These are phyloP conservation scores for Arthrobotrys conoides DNA, from an alignment of 2,329 filamentous ascomycete genomes.

Conservation along the genomic window DNA sequence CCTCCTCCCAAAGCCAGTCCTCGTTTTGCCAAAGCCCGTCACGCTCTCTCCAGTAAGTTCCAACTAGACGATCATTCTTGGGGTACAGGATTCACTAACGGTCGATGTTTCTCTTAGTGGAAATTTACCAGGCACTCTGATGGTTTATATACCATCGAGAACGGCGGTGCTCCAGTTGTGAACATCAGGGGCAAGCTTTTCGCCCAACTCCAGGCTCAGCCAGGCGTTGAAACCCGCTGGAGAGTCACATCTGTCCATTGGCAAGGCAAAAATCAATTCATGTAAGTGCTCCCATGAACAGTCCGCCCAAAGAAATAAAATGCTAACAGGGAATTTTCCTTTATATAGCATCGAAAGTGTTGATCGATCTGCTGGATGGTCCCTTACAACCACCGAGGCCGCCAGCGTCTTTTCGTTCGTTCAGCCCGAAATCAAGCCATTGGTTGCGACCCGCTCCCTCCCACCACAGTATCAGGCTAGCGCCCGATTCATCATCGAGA, in stretches of 20 bases:
- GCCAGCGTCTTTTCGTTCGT: conserved; percentile 35
- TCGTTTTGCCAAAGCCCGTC: conserved; percentile 26
- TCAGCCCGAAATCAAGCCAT: conserved; percentile 31
- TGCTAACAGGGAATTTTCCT: neutral
- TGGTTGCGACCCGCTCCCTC: conserved; percentile 40
- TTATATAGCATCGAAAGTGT: conserved; percentile 37
- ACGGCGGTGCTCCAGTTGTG: conserved; percentile 29
- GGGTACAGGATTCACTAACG: neutral
- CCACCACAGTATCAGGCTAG: conserved; percentile 37
- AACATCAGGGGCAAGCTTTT: conserved; percentile 25
- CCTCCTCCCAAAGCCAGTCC: conserved; percentile 48
- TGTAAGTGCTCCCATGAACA: conserved; percentile 20
- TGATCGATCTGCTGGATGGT: conserved; percentile 36
- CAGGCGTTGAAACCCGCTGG: conserved; percentile 27
- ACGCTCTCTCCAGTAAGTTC: conserved; percentile 24
- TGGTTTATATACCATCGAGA: conserved; percentile 42
- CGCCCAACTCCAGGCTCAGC: conserved; percentile 24
- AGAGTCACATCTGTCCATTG: conserved; percentile 41
- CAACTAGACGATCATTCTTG: neutral
- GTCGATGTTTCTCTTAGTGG: conserved; percentile 16
- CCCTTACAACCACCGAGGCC: conserved; percentile 17
- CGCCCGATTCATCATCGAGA: conserved; percentile 48
- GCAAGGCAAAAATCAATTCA: conserved; percentile 42
- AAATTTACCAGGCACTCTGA: conserved; percentile 33
- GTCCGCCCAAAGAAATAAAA: neutral